Base-by-base conservation (phyloP, 2,329 filamentous ascomycete species). In the Pseudohalonectria lignicola region DNA sequence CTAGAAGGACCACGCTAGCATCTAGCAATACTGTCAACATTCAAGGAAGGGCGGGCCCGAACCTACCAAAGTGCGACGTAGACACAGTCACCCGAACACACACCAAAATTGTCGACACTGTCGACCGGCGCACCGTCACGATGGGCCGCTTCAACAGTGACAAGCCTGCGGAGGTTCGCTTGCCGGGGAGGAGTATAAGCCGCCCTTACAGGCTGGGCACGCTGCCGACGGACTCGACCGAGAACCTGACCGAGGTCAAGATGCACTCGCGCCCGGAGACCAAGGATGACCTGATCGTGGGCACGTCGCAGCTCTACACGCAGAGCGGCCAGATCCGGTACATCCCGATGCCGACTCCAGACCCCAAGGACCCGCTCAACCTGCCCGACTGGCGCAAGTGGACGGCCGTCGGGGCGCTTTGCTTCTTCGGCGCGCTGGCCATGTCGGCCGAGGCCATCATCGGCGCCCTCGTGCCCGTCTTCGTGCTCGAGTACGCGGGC, bases 401-500 rank as follows among this genome's bases (percentile, higher is more conserved):
- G 44, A 23, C 39, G 9, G 42, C 44, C 16, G 28, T 46, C 30
- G 35, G 31, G 30, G 36, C 41, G n/a, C 32, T 44, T n/a, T 47
- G 44, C 32, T 43, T 45, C 26, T 46, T 42, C 35, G 53, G 53
- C 37, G 46, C 51, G 10, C 46, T 55, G 4, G 51, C 31, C 30
- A 21, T 39, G 21, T 33, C 50, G 7, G 47, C 49, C 21, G 49
- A 52, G 39, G 31, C 48, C 39, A 49, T 54, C 35, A 49, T 57
- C 35, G 54, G 48, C 15, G 46, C 47, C 3, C 43, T 57, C 21
- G 43, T 57, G 7, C 54, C 55, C 25, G 49, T 57, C 20, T 57
- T 57, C 41, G 44, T 54, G 13, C 48, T 57, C 38, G 50, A 57
- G 45, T 57, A 57, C 39, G 48, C 51, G 7, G 54, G 55, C 33